A percentile compares a stretch with the other conserved stretches of the same genome.
phyloP scores from a whole-genome alignment of 495 filamentous ascomycete genomes.

The Penicillium ochrochloron region DNA sequence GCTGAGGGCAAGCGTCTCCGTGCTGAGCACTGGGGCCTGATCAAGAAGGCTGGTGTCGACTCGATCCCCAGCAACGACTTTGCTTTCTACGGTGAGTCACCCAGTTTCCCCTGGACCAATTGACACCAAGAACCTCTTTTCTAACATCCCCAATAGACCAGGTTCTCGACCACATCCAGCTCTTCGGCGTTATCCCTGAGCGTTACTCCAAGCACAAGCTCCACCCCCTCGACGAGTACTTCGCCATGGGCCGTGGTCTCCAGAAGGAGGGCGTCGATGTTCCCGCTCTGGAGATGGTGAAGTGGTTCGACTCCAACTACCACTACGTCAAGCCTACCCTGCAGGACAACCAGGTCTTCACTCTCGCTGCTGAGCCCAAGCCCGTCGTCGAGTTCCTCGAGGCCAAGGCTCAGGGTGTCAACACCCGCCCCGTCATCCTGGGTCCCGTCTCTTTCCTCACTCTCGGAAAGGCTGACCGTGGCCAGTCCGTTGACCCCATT shows the following conservation, averaged over 20 bases:
- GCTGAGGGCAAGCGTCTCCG: slow-evolving; percentile 95
- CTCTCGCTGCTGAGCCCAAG: slow-evolving; percentile 84
- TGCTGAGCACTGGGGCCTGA: slow-evolving; percentile 97
- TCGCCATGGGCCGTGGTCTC: slow-evolving; percentile 98
- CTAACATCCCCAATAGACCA: slow-evolving; percentile 56
- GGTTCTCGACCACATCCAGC: slow-evolving; percentile 97
- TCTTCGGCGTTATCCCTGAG: slow-evolving; percentile 92
- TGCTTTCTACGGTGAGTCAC: slow-evolving; percentile 74
- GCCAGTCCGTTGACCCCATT: slow-evolving; percentile 88
- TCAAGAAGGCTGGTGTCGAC: slow-evolving; percentile 95
- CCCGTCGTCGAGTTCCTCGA: slow-evolving; percentile 91
- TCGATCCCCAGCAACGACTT: slow-evolving; percentile 99
- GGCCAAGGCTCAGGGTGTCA: slow-evolving; percentile 94
- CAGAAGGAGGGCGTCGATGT: slow-evolving; percentile 89
- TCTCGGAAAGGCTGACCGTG: slow-evolving; percentile 96
- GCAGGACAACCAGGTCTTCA: slow-evolving; percentile 94
- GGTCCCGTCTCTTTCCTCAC: slow-evolving; percentile 96
- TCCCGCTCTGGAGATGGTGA: slow-evolving; percentile 96
- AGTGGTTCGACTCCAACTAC: slow-evolving; percentile 99
- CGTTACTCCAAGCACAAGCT: slow-evolving; percentile 87
- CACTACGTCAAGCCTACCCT: slow-evolving; percentile 99
- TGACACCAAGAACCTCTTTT: neutral
- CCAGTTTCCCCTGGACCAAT: neutral
- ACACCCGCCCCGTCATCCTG: slow-evolving; percentile 90
- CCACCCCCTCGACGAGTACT: slow-evolving; percentile 90